Evolutionary conservation across 192 early-diverging fungal species (phyloP), one percentile per base, ranked within the genome.

Genomic region (Funneliformis mosseae): DNA sequence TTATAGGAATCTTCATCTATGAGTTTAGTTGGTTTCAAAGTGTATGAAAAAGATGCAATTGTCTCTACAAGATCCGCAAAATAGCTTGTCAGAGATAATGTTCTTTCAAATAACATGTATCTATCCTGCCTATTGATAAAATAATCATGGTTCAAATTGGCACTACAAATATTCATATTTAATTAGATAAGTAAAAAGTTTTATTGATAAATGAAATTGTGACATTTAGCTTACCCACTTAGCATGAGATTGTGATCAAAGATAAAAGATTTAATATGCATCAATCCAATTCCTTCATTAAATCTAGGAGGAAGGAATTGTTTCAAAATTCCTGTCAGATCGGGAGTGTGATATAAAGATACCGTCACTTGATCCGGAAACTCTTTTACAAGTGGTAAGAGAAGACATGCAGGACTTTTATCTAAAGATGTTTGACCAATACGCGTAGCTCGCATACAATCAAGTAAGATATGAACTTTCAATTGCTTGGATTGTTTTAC

Each of bases 51-150:
- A 6, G 83, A 74, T 11, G 87, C 85, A 2, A 97, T 88, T 0
- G 88, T 82, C 7, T 87, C 50, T 4, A 96, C 84, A 38, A 99
- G 86, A 27, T 91, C 87, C 14, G 62, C 81, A 85, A 92, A 98
- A 81, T 97, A 97, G 23, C 88, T 80, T 0, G 90, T 88, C 23
- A 99, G 62, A 1, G 83, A 81, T 42, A 73, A 72, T 4, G 83
- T 79, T 41, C 91, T 83, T 0, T 86, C 69, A 78, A 98, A 92
- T 76, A 87, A 80, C 68, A 98, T 89, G 72, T 98, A 98, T 27
- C 98, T 92, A 86, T 99, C 98, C 84, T 99, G 98, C 9, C 98
- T 89, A 86, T 95, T 91, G 18, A 90, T 92, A 88, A 99, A 99
- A 83, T 99, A 99, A 81, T 99, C 97, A 18, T 87, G 88, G 83